phyloP scores from a whole-genome alignment of 2,329 filamentous ascomycete genomes.

The Fusarium lyarnte region DNA sequence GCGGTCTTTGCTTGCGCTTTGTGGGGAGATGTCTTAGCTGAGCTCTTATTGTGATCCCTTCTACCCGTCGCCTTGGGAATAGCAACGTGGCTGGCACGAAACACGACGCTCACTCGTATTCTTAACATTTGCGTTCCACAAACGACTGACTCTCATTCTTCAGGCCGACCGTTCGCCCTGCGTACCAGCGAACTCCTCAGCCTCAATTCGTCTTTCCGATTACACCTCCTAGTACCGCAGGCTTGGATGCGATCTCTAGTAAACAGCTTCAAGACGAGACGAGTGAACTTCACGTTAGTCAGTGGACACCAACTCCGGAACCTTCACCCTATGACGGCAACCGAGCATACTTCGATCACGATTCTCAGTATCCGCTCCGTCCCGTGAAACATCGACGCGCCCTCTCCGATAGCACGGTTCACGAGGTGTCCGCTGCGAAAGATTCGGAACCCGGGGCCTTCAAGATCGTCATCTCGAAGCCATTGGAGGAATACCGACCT shows the following conservation, averaged over 20 bases:
- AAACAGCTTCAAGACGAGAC: slow-evolving; percentile 39
- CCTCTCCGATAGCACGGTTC: slow-evolving; percentile 80
- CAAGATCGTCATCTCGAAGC: slow-evolving; percentile 82
- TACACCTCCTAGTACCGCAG: slow-evolving; percentile 68
- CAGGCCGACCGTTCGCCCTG: slow-evolving; percentile 70
- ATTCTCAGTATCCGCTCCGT: slow-evolving; percentile 29
- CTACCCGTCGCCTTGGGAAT: slow-evolving; percentile 11
- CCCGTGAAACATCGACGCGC: slow-evolving; percentile 65
- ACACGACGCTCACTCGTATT: slow-evolving; percentile 23
- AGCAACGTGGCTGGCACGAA: slow-evolving; percentile 19
- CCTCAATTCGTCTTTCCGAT: slow-evolving; percentile 69
- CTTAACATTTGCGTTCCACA: slow-evolving; percentile 27
- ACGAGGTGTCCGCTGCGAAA: slow-evolving; percentile 65
- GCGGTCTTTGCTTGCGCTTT: slow-evolving; percentile 16
- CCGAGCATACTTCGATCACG: slow-evolving; percentile 46
- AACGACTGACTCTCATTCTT: slow-evolving; percentile 30
- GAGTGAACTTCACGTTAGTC: slow-evolving; percentile 44
- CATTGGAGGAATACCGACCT: slow-evolving; percentile 67
- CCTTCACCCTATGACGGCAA: slow-evolving; percentile 50
- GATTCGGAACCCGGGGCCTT: slow-evolving; percentile 73
- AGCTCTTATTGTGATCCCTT: slow-evolving; percentile 21
- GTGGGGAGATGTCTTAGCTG: slow-evolving; percentile 28
- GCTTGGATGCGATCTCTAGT: slow-evolving; percentile 58
- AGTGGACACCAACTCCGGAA: slow-evolving; percentile 57
- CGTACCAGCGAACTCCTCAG: slow-evolving; percentile 69